Evolutionary conservation across 345 rosid species (phyloP).

Genomic region (Salix suchowensis): DNA sequence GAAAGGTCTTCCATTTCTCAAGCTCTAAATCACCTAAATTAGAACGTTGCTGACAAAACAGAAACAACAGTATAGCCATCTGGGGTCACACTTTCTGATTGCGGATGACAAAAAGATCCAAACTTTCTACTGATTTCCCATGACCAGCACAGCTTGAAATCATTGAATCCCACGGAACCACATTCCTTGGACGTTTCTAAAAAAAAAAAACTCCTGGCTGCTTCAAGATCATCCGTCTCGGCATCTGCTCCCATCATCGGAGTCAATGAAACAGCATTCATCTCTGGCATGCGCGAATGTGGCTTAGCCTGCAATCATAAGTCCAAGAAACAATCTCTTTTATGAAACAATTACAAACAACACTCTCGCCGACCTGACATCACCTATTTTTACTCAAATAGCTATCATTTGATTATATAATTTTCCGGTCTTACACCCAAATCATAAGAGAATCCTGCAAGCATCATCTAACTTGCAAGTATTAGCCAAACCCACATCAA

Average conservation of each 20-base stretch:
- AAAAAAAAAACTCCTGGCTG: slow-evolving; percentile 12
- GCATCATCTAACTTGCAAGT: slow-evolving; percentile 10
- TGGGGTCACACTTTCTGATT: slow-evolving; percentile 15
- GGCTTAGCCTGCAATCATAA: slow-evolving; percentile 29
- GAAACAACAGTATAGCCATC: slow-evolving; percentile 34
- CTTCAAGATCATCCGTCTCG: slow-evolving; percentile 14
- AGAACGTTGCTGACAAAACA: slow-evolving; percentile 35
- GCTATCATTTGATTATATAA: slow-evolving; percentile 30
- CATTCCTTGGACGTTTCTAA: slow-evolving; percentile 25
- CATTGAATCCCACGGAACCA: slow-evolving; percentile 37
- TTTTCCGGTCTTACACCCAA: slow-evolving; percentile 22
- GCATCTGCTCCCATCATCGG: slow-evolving; percentile 31
- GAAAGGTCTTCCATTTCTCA: slow-evolving; percentile 15
- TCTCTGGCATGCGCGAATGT: slow-evolving; percentile 26
- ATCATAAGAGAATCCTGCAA: slow-evolving; percentile 31
- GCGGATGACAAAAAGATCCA: slow-evolving; percentile 29
- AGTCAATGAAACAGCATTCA: slow-evolving; percentile 45
- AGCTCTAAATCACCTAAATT: slow-evolving; percentile 34
- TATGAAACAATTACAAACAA: slow-evolving; percentile 37
- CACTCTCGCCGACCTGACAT: slow-evolving; percentile 28
- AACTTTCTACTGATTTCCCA: slow-evolving; percentile 21
- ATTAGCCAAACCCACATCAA: background rate
- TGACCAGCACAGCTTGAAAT: slow-evolving; percentile 23
- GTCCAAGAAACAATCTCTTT: slow-evolving; percentile 42
- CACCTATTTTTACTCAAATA: slow-evolving; percentile 13